A percentile compares a stretch with the other conserved stretches of the same genome.
Evolutionary conservation across 2,329 filamentous ascomycete genomes (phyloP).

Genomic region (Celoporthe dispersa): DNA sequence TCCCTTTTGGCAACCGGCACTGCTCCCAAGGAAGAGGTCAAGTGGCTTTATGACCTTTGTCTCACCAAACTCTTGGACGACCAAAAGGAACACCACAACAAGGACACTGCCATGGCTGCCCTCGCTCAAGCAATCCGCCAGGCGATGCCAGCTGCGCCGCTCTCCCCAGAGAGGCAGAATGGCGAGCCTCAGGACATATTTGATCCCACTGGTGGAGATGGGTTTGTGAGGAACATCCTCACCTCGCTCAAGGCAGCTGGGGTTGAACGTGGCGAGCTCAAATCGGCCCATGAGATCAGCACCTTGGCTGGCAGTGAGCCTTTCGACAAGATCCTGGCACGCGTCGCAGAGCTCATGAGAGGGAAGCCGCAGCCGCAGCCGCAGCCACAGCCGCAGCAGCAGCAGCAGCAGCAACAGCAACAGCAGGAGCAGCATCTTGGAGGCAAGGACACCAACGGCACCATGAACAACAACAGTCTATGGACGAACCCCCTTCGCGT

Average conservation of each 20-base stretch:
- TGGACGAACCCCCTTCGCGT: background rate
- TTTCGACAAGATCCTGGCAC: background rate
- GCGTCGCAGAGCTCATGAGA: background rate
- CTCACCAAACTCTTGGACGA: background rate
- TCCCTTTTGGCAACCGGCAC: background rate
- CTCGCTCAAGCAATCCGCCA: conserved; percentile 9
- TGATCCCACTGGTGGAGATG: background rate
- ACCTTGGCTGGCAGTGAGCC: conserved; percentile 4
- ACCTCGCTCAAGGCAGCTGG: background rate
- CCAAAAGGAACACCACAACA: conserved; percentile 12
- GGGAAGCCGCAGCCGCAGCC: background rate
- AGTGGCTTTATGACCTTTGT: conserved; percentile 1
- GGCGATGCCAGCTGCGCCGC: conserved; percentile 11
- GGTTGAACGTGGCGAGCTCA: background rate
- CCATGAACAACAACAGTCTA: background rate
- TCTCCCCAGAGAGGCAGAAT: conserved; percentile 5
- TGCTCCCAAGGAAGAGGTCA: conserved; percentile 2
- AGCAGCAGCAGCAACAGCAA: background rate
- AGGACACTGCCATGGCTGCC: conserved; percentile 16
- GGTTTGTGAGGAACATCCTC: background rate
- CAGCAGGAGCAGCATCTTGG: background rate
- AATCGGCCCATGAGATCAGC: background rate
- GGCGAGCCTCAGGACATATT: conserved; percentile 6
- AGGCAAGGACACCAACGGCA: background rate
- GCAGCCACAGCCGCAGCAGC: background rate